Percentiles rank a stretch among this genome's conserved stretches.
These are phyloP conservation scores for Aureobasidium pullulans DNA, from an alignment of 2,329 filamentous ascomycete genomes.

Conservation along the genomic window DNA sequence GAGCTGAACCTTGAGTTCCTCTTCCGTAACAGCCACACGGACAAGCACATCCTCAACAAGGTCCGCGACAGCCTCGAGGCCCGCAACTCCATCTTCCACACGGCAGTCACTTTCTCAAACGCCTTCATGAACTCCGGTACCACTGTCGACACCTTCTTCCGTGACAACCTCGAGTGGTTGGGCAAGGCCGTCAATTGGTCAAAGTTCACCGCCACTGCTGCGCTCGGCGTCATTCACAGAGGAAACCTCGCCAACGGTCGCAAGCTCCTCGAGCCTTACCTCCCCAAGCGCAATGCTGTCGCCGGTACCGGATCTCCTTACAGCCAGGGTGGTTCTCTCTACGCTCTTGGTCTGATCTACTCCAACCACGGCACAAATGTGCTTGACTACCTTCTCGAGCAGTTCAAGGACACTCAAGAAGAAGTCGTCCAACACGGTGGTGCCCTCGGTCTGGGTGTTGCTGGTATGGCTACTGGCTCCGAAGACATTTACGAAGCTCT, in stretches of 20 bases:
- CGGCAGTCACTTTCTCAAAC: slow-evolving; percentile 92
- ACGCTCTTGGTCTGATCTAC: slow-evolving; percentile 91
- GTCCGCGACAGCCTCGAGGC: slow-evolving; percentile 92
- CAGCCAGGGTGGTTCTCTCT: slow-evolving; percentile 91
- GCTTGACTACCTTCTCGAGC: slow-evolving; percentile 66
- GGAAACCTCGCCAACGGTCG: slow-evolving; percentile 90
- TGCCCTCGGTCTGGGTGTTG: slow-evolving; percentile 88
- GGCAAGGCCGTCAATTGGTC: slow-evolving; percentile 99
- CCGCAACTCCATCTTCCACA: slow-evolving; percentile 97
- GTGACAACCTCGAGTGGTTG: slow-evolving; percentile 95
- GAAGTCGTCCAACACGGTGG: slow-evolving; percentile 97
- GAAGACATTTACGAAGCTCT: slow-evolving; percentile 87
- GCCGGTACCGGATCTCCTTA: slow-evolving; percentile 74
- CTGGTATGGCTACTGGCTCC: slow-evolving; percentile 92
- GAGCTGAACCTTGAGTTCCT: slow-evolving; percentile 93
- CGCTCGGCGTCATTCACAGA: slow-evolving; percentile 90
- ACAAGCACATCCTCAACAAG: slow-evolving; percentile 89
- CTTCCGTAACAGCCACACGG: slow-evolving; percentile 89
- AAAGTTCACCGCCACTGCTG: slow-evolving; percentile 96
- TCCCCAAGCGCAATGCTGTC: slow-evolving; percentile 69
- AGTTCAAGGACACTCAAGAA: slow-evolving; percentile 69
- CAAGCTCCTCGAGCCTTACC: slow-evolving; percentile 89
- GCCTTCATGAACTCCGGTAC: slow-evolving; percentile 99
- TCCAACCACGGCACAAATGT: slow-evolving; percentile 95
- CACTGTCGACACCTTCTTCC: slow-evolving; percentile 96